These are phyloP conservation scores for Cylindrodendrum hubeiense DNA, from an alignment of 2,329 filamentous ascomycete genomes.

Conservation along the genomic window DNA sequence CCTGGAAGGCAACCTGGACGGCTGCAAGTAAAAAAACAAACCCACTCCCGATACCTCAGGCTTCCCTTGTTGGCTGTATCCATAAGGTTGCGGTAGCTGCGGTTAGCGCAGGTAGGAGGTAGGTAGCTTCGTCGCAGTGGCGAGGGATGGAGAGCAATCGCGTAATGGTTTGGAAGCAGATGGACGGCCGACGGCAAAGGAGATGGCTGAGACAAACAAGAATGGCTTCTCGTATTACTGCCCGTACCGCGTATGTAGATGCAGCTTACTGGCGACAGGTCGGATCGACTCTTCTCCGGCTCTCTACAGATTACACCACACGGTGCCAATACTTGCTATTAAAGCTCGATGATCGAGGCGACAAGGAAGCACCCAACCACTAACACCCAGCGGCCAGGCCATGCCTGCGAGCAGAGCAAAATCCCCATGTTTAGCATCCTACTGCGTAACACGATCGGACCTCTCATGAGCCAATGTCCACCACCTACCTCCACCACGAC, in stretches of 20 bases:
- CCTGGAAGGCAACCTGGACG: neutral
- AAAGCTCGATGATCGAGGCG: neutral
- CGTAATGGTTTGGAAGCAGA: neutral
- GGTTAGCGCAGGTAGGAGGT: too few relatives aligned
- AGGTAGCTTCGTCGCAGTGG: neutral
- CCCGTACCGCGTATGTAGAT: neutral
- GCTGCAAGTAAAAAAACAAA: neutral
- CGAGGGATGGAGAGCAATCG: neutral
- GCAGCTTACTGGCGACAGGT: neutral
- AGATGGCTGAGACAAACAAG: neutral
- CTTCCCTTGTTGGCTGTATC: too few relatives aligned
- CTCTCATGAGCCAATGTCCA: neutral
- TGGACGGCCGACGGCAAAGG: neutral
- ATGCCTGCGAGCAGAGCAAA: neutral
- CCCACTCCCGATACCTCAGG: neutral
- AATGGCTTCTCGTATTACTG: neutral
- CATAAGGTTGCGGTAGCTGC: neutral
- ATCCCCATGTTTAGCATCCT: neutral
- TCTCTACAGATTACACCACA: too few relatives aligned
- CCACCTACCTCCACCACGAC: neutral
- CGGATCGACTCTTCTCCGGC: neutral
- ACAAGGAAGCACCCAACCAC: neutral
- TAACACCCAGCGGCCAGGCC: neutral
- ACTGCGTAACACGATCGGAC: slow-evolving; percentile 1
- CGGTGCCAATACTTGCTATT: neutral